These are phyloP conservation scores for Stramenopiles sp. DNA, from an alignment of 352 stramenopile genomes.

Conservation along the genomic window DNA sequence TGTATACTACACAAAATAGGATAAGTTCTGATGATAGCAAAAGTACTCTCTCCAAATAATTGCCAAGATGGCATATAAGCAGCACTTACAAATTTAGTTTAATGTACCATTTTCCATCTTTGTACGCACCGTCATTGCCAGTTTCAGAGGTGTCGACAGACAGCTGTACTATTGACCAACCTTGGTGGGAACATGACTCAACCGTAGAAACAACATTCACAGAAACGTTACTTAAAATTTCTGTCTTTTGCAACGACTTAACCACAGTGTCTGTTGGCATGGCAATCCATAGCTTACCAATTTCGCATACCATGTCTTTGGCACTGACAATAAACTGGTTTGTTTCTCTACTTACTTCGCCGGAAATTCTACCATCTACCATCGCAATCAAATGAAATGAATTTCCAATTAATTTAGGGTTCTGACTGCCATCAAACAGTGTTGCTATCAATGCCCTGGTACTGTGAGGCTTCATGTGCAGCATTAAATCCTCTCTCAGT, in stretches of 20 bases:
- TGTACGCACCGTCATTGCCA: background rate
- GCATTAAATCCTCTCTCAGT: background rate
- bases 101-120: slow-evolving; percentile 3
- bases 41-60: too few species aligned
- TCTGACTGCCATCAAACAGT: background rate
- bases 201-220: background rate
- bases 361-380: background rate
- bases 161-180: background rate
- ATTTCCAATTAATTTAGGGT: background rate
- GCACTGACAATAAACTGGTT: background rate
- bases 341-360: background rate
- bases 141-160: background rate
- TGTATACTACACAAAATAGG: too few species aligned
- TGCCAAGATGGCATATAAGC: too few species aligned
- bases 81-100: too few species aligned
- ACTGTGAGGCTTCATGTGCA: background rate
- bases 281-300: slow-evolving; percentile 5
- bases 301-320: background rate
- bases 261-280: background rate
- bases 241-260: background rate
- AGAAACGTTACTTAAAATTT: background rate
- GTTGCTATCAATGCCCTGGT: background rate
- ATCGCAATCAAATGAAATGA: slow-evolving; percentile 10
- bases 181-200: background rate
- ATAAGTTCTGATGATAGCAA: too few species aligned